A percentile compares a stretch with the other conserved stretches of the same genome.
These are phyloP conservation scores for Phoenix roebelenii DNA, from an alignment of 176 grass and related monocot species.

Conservation along the genomic window DNA sequence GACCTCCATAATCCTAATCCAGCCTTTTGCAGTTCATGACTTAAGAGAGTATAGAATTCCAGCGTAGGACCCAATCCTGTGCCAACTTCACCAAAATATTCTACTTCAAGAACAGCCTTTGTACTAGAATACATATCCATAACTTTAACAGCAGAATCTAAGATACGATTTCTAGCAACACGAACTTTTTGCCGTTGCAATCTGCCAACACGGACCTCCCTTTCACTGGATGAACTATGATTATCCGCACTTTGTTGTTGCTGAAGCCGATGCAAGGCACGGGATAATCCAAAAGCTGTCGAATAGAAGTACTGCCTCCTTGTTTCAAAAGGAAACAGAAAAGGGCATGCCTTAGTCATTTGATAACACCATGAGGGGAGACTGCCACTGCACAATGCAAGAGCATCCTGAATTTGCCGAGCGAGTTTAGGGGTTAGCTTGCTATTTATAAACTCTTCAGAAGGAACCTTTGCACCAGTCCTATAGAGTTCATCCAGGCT, in stretches of 20 bases:
- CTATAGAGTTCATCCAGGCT: conserved; percentile 34
- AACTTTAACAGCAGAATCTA: conserved; percentile 89
- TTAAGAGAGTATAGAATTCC: conserved; percentile 87
- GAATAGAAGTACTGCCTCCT: conserved; percentile 84
- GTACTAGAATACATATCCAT: conserved; percentile 90
- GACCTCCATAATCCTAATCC: conserved; percentile 80
- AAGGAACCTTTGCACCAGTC: conserved; percentile 35
- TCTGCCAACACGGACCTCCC: conserved; percentile 63
- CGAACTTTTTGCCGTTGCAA: conserved; percentile 89
- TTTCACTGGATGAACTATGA: conserved; percentile 41
- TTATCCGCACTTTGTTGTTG: conserved; percentile 69
- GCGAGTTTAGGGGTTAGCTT: conserved; percentile 84
- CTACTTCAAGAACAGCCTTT: conserved; percentile 84
- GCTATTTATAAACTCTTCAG: conserved; percentile 67
- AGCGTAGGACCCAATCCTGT: conserved; percentile 85
- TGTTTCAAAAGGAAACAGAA: conserved; percentile 86
- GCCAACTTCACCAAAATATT: conserved; percentile 96
- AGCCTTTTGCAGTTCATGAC: conserved; percentile 63
- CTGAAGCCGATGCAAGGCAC: conserved; percentile 82
- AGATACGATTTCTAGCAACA: conserved; percentile 67
- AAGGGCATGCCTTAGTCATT: conserved; percentile 76
- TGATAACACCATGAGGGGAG: conserved; percentile 89
- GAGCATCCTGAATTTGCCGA: conserved; percentile 83
- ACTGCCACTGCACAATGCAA: conserved; percentile 84
- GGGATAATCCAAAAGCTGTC: conserved; percentile 80